These are phyloP conservation scores for Pythium myriotylum DNA, from an alignment of 352 stramenopile species.

Conservation along the genomic window DNA sequence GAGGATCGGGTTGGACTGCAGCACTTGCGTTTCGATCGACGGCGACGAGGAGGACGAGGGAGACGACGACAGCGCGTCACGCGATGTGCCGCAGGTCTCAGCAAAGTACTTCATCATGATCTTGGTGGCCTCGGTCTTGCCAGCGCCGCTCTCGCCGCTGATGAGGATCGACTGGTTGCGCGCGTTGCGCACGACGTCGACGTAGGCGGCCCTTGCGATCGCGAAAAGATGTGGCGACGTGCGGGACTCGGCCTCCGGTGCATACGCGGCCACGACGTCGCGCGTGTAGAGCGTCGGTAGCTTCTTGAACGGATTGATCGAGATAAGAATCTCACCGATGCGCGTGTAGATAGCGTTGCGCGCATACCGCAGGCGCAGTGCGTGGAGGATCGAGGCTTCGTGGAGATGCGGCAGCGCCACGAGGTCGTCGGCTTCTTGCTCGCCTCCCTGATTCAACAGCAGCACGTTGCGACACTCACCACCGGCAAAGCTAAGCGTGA, in stretches of 20 bases:
- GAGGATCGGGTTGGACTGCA: constrained; percentile 91
- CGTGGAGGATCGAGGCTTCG: constrained; percentile 83
- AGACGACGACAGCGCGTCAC: too few relatives aligned
- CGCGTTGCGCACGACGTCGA: constrained; percentile 64
- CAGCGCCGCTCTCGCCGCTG: constrained; percentile 83
- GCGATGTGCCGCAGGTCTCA: constrained; percentile 64
- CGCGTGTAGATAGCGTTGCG: constrained; percentile 87
- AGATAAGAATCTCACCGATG: constrained; percentile 87
- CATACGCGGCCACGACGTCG: constrained; percentile 51
- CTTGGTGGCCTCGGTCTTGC: constrained; percentile 91
- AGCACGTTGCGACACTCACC: constrained; percentile 74
- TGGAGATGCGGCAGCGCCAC: constrained; percentile 84
- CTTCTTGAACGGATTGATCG: constrained; percentile 85
- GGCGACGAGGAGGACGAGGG: constrained; percentile 2
- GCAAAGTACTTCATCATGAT: constrained; percentile 91
- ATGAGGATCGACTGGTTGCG: constrained; percentile 87
- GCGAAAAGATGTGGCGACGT: constrained; percentile 72
- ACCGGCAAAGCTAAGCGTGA: constrained; percentile 38
- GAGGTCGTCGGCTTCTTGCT: constrained; percentile 76
- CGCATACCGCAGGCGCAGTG: constrained; percentile 74
- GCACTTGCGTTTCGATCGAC: constrained; percentile 83
- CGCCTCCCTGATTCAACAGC: constrained; percentile 60
- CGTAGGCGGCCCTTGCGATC: constrained; percentile 71
- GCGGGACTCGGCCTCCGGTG: constrained; percentile 31
- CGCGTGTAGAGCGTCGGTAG: constrained; percentile 70